Percentiles rank a stretch among this genome's conserved stretches.
Conservation (phyloP, 345 rosid species). For the Corymbia maculata region DNA sequence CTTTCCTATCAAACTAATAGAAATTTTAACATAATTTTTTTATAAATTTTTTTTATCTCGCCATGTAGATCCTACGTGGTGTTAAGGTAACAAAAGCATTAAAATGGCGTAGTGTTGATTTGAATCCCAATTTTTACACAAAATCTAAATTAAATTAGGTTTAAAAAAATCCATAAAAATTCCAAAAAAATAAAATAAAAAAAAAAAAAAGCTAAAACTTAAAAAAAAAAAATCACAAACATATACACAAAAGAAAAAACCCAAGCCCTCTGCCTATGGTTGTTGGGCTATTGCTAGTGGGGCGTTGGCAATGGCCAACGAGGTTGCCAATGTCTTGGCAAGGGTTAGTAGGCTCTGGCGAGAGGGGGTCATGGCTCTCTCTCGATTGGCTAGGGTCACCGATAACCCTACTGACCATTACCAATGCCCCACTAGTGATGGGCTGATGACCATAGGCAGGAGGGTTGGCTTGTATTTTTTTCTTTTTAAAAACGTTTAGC, state of each 20-base stretch:
- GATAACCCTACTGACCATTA: fast-evolving
- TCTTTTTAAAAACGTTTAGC: too few relatives aligned
- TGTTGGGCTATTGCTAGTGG: fast-evolving
- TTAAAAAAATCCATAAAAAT: too few relatives aligned
- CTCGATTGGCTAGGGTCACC: not conserved
- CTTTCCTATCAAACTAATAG: fast-evolving
- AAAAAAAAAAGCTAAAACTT: too few relatives aligned
- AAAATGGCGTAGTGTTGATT: not conserved
- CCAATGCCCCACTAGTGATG: too few relatives aligned
- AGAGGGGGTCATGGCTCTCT: too few relatives aligned
- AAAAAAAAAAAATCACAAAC: too few relatives aligned
- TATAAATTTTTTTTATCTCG: not conserved
- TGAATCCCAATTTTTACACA: not conserved
- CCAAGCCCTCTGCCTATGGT: not conserved
- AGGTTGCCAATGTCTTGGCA: too few relatives aligned
- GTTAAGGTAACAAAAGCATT: not conserved
- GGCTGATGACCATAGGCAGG: fast-evolving
- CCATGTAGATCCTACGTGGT: not conserved
- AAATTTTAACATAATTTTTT: too few relatives aligned
- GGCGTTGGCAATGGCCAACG: not conserved
- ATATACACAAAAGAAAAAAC: not conserved
- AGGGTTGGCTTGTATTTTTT: too few relatives aligned
- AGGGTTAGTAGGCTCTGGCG: too few relatives aligned
- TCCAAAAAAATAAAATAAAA: too few relatives aligned
- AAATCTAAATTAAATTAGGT: not conserved